phyloP scores from a whole-genome alignment of 129 eudicot species.

The Smallanthus sonchifolius region DNA sequence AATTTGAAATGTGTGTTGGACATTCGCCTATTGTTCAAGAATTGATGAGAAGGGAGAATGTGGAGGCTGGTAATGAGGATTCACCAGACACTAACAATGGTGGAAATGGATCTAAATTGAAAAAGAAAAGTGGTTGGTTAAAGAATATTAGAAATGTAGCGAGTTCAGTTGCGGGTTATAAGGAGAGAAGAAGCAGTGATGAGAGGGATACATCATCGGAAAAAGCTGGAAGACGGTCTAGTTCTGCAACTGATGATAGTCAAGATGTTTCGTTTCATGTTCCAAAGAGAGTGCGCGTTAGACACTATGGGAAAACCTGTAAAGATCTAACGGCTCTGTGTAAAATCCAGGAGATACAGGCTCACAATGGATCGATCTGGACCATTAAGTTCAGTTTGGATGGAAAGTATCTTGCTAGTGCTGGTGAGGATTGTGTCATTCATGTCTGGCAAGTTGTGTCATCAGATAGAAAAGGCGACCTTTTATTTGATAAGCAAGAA shows the following conservation, averaged over 20 bases:
- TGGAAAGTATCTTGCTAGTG: slow-evolving; percentile 93
- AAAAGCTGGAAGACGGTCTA: slow-evolving; percentile 83
- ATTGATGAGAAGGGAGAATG: slow-evolving; percentile 80
- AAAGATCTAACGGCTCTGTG: slow-evolving; percentile 80
- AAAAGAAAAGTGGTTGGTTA: slow-evolving; percentile 74
- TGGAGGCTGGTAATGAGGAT: slow-evolving; percentile 52
- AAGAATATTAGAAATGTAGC: slow-evolving; percentile 76
- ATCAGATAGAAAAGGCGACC: slow-evolving; percentile 83
- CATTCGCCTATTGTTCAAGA: slow-evolving; percentile 78
- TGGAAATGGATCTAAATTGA: slow-evolving; percentile 45
- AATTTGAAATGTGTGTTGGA: slow-evolving; percentile 68
- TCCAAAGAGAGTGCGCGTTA: slow-evolving; percentile 74
- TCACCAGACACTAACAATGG: slow-evolving; percentile 24
- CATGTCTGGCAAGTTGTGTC: slow-evolving; percentile 83
- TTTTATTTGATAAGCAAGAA: slow-evolving; percentile 72
- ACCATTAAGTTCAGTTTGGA: slow-evolving; percentile 79
- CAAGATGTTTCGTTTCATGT: slow-evolving; percentile 81
- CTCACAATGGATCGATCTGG: slow-evolving; percentile 93
- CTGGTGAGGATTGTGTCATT: slow-evolving; percentile 90
- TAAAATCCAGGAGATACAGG: slow-evolving; percentile 85
- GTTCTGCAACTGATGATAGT: slow-evolving; percentile 98
- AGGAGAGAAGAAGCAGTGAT: slow-evolving; percentile 74
- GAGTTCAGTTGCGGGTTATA: slow-evolving; percentile 59
- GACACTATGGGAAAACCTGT: slow-evolving; percentile 84
- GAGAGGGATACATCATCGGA: slow-evolving; percentile 94